A percentile compares a stretch with the other conserved stretches of the same genome.
These are phyloP conservation scores for Rubia peregrina DNA, from an alignment of 305 asterid species.

Conservation along the genomic window DNA sequence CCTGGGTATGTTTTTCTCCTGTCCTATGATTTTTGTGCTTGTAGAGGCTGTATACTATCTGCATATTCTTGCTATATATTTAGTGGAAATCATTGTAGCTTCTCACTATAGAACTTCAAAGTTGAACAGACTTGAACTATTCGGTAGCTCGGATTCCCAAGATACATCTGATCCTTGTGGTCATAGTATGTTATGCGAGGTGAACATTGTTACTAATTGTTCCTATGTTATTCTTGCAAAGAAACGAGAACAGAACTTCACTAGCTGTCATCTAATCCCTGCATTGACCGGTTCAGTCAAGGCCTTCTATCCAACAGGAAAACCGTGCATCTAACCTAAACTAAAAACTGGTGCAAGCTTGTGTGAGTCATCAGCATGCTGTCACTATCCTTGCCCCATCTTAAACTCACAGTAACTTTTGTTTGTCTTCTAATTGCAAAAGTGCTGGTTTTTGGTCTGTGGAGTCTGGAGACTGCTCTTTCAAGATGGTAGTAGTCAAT, in stretches of 20 bases:
- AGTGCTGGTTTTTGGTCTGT: neutral
- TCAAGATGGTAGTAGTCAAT: neutral
- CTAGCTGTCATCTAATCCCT: neutral
- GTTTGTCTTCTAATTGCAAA: neutral
- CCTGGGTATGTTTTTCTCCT: conserved; percentile 4
- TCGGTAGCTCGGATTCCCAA: neutral
- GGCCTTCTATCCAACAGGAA: neutral
- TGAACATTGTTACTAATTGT: neutral
- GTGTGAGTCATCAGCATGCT: neutral
- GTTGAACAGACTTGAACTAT: neutral
- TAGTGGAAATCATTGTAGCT: neutral
- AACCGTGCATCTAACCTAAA: conserved; percentile 7
- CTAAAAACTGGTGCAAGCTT: neutral
- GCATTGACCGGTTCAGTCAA: neutral
- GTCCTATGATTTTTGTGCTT: neutral
- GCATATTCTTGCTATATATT: neutral
- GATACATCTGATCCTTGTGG: neutral
- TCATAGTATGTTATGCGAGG: neutral
- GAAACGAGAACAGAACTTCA: neutral
- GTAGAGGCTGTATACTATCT: neutral
- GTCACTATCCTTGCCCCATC: neutral
- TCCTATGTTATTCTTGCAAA: conserved; percentile 2
- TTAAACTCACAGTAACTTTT: neutral
- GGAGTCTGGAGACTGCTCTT: neutral
- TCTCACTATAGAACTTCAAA: neutral